Base-by-base conservation (phyloP, 2,329 filamentous ascomycete genomes). In the Colletotrichum tropicicola region DNA sequence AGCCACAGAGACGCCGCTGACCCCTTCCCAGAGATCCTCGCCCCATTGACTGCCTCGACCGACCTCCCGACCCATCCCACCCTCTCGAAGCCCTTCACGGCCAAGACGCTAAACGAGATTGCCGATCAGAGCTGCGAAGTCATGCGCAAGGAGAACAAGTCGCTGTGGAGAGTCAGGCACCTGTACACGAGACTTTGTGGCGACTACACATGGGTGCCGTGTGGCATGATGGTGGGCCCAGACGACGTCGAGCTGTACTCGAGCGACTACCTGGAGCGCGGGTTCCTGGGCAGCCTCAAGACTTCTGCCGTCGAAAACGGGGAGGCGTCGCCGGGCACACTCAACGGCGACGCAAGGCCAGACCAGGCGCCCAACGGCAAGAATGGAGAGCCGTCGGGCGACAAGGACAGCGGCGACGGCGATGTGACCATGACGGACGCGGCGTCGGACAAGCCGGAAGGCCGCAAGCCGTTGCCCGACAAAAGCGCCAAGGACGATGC, bases 51-150 rank as follows among this genome's bases (percentile, higher is more conserved):
- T 17, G 83, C 91, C 32, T 88, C 92, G 52, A 91, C 91, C 75
- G 91, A 94, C 65, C 83, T 97, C 15, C 86, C 91, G 13, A 85
- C 85, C 59, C 92, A 96, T 74, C 90, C 92, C 54, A 91, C 91
- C 23, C 82, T 94, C 41, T 92, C 91, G 65, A 84, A 89, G 69
- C 89, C 92, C 0, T 96, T 93, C 74, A 90, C 85, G 13, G 92
- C 91, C 52, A 89, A 87, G 69, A 92, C 91, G 10, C 83, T 96
- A 17, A 89, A 87, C 52, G 87, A 92, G 68, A 85, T 97, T 59
- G 87, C 90, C 17, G 83, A 83, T 45, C 89, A 94, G 77, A 90
- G 89, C 58, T 86, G 88, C 68, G 84, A 87, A 60, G 90, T 92
- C 70, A 88, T 93, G 81, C 88, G 92, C 61, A 91, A 91, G 73